phyloP scores from a whole-genome alignment of 345 rosid genomes.

The Citrus hindsii region DNA sequence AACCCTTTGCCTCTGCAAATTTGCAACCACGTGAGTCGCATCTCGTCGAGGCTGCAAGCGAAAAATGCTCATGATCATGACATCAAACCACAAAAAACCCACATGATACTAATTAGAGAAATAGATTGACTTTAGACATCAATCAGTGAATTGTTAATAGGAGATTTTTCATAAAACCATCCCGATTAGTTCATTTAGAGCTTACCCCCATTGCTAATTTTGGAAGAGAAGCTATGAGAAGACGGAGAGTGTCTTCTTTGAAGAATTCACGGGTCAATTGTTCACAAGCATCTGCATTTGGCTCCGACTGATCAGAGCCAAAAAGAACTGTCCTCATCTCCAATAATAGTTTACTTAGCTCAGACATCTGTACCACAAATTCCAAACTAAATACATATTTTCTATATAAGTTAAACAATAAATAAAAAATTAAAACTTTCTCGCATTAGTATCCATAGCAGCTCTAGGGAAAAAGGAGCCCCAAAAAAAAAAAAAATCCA shows the following conservation, averaged over 20 bases:
- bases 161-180: not conserved
- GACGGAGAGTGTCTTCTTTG: constrained; percentile 42
- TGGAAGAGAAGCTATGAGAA: constrained; percentile 40
- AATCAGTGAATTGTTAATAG: not conserved
- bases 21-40: constrained; percentile 40
- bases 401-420: not conserved
- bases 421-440: not conserved
- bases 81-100: not conserved
- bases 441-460: not conserved
- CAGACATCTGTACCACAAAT: constrained; percentile 32
- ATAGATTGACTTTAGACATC: not conserved
- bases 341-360: constrained; percentile 34
- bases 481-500: not conserved
- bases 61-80: not conserved
- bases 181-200: not conserved
- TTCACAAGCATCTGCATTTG: constrained; percentile 49
- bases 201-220: constrained; percentile 42
- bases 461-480: not conserved
- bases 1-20: constrained; percentile 49
- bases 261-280: constrained; percentile 51
- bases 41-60: constrained; percentile 38
- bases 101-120: not conserved
- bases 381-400: no score
- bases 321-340: constrained; percentile 46
- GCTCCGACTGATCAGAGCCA: constrained; percentile 48